Base-by-base conservation (phyloP, 2,329 filamentous ascomycete genomes). In the Botrytis porri region DNA sequence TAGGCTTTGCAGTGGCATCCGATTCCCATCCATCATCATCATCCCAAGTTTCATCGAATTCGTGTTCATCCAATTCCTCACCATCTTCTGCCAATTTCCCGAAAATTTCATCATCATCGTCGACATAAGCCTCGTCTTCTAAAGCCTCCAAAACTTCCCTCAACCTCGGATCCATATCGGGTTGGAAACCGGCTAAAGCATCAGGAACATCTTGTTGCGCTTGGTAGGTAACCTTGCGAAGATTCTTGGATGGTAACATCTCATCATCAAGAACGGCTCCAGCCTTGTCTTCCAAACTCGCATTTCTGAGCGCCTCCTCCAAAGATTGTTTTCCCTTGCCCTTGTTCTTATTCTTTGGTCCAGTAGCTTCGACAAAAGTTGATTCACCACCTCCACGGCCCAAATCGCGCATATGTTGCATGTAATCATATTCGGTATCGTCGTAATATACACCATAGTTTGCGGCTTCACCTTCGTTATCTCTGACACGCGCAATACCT, bases 371-470 rank as follows among this genome's bases (percentile, higher is more conserved):
- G 57, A 99, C 88, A 80, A 97, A 98, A 65, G 95, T 90, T 43
- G 92, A 89, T 72, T 94, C 91, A 43, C 93, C 93, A 3, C 80
- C 80, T 4, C 85, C 93, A 61, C 85, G 83, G 73, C 91, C 91
- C n/a, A 99, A 84, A 78, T 98, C 96, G 72, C 94, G 92, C 87
- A 99, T 85, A 83, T 99, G 96, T 83, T 99, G 96, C 96, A 99
- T 99, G 84, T 99, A 99, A 83, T 99, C 96, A 83, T 99, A 99
- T 80, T 93, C 89, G 76, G 93, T 92, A 83, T 99, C 96, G 83
- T 99, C 97, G 82, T 88, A 99, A 86, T 93, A 99, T 76, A 99
- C 89, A 76, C 96, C 96, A 83, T 98, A 90, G 81, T 93, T 93
- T 77, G 97, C 96, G 14, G 97, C 96, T 84, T 99, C 95, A 78